Evolutionary conservation across 495 filamentous ascomycete genomes (phyloP).

Genomic region (Poronia punctata): DNA sequence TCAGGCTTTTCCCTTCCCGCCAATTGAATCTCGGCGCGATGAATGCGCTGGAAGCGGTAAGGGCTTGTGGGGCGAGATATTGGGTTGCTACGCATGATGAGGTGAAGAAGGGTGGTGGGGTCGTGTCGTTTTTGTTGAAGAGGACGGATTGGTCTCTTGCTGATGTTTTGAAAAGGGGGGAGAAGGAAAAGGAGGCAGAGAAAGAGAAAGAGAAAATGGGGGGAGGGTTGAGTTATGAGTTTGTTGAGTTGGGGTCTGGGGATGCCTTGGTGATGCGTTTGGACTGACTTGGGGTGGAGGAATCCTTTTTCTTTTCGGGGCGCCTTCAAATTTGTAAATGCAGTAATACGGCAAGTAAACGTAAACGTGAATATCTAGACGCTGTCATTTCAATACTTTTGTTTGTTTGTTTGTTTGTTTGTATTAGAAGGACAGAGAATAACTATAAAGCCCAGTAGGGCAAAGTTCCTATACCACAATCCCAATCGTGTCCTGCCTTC

Average conservation of each 20-base stretch:
- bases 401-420: too few relatives aligned
- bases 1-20: constrained; percentile 34
- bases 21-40: constrained; percentile 50
- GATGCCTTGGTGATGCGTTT: constrained; percentile 33
- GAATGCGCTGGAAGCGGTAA: constrained; percentile 44
- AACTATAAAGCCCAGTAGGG: too few relatives aligned
- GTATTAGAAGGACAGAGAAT: too few relatives aligned
- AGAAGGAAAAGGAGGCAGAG: constrained; percentile 17
- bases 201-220: not conserved
- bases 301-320: too few relatives aligned
- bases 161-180: constrained; percentile 40
- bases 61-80: constrained; percentile 41
- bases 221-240: constrained; percentile 7
- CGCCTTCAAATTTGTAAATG: too few relatives aligned
- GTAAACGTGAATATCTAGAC: too few relatives aligned
- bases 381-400: too few relatives aligned
- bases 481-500: too few relatives aligned
- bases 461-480: too few relatives aligned
- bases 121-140: constrained; percentile 41
- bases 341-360: too few relatives aligned
- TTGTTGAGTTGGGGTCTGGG: constrained; percentile 28
- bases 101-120: constrained; percentile 43
- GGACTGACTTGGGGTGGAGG: too few relatives aligned
- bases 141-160: constrained; percentile 36
- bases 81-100: constrained; percentile 56